A percentile compares a stretch with the other conserved stretches of the same genome.
Conservation (phyloP, 768 basidiomycete genomes). For the Tulasnella sp. region DNA sequence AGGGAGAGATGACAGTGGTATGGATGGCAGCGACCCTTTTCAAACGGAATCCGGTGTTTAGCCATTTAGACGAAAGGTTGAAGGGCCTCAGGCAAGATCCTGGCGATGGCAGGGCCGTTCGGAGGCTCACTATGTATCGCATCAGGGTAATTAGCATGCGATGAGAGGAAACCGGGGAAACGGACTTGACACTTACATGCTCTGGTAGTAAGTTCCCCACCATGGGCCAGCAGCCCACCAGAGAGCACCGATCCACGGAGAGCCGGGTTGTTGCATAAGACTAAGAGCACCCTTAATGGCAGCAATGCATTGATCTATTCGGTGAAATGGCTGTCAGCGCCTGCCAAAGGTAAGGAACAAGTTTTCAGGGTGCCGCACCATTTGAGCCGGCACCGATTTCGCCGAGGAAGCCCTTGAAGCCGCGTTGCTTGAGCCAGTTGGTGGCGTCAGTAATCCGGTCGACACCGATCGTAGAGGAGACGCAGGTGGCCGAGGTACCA, state of each 20-base stretch:
- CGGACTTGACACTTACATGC: conserved; percentile 18
- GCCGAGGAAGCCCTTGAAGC: conserved; percentile 60
- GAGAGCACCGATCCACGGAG: conserved; percentile 45
- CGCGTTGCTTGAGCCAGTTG: conserved; percentile 55
- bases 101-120: conserved; percentile 50
- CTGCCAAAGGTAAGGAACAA: neutral
- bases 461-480: conserved; percentile 56
- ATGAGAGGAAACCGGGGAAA: neutral
- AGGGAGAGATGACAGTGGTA: neutral
- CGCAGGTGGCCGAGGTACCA: conserved; percentile 48
- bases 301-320: conserved; percentile 40
- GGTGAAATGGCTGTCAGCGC: conserved; percentile 16
- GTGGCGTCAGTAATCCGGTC: conserved; percentile 56
- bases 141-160: neutral
- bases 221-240: conserved; percentile 26
- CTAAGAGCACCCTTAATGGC: conserved; percentile 58
- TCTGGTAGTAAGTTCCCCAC: conserved; percentile 23
- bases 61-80: conserved; percentile 43
- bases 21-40: neutral
- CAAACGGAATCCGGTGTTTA: neutral
- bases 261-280: conserved; percentile 52
- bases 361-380: conserved; percentile 19
- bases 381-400: conserved; percentile 54
- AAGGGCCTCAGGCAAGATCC: conserved; percentile 54
- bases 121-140: conserved; percentile 43